Evolutionary conservation across 1,284 basidiomycete species (phyloP), one percentile per base, ranked within the genome.

Genomic region (Irpex sp.): DNA sequence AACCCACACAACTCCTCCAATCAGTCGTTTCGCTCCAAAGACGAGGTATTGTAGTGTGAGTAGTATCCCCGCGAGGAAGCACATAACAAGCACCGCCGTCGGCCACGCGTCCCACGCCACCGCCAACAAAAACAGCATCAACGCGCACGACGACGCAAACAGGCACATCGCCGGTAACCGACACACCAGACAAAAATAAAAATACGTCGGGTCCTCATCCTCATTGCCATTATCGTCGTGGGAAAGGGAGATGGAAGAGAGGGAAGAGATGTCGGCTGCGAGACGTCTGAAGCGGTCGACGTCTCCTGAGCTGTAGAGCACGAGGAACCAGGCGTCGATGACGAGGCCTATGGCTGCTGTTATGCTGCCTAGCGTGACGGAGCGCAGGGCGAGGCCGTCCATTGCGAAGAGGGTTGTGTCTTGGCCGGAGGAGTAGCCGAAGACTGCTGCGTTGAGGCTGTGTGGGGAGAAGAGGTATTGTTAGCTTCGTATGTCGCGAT

Each of bases 31-130:
- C 49, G 79, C 71, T 0, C 85, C 84, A 67, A 78, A 90, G n/a
- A 87, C 80, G 26, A 89, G 74, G 73, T 87, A 89, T 74, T 91
- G 88, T 57, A 88, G 72, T 3, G 78, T 80, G 76, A 89, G 76
- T 9, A 88, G 71, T 3, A 85, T 40, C 0, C 87, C 88, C 0
- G 86, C 79, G 2, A 81, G 44, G 67, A 83, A 84, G 51, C 80
- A 89, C 65, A 85, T 78, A 17, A 85, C 76, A 15, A 87, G 70
- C 31, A 88, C 85, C 0, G 84, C 87, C 6, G 75, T 72, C 0
- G 87, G 85, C 84, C 85, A 89, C 4, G 82, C 82, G 0, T 75
- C 74, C 76, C 81, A 90, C 2, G 88, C 86, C 5, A 89, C 83
- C 21, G 82, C 70, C 19, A 81, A 75, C 21, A 91, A 72, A 75